A percentile compares a stretch with the other conserved stretches of the same genome.
phyloP scores from a whole-genome alignment of 768 basidiomycete species.

The Sporobolomyces phaffii region DNA sequence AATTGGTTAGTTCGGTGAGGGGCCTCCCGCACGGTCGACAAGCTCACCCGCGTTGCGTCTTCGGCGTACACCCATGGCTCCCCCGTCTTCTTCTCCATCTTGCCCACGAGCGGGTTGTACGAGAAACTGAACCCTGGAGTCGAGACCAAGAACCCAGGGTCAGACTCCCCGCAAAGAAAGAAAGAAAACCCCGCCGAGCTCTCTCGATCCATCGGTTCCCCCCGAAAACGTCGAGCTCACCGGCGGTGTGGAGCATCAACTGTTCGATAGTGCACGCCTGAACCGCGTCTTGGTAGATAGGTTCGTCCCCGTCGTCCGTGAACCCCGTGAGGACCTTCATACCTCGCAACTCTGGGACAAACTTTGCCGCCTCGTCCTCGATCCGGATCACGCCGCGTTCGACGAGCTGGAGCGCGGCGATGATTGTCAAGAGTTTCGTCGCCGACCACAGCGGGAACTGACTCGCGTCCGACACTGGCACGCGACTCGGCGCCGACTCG shows the following conservation, averaged over 20 bases:
- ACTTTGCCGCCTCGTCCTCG: constrained; percentile 38
- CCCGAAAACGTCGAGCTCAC: constrained; percentile 28
- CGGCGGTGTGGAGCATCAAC: constrained; percentile 44
- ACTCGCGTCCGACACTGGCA: neutral
- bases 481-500: neutral
- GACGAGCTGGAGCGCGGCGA: constrained; percentile 44
- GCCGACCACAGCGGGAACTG: constrained; percentile 39
- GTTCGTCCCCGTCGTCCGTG: constrained; percentile 29
- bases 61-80: neutral
- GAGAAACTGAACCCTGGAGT: constrained; percentile 1
- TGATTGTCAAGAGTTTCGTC: constrained; percentile 43
- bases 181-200: neutral
- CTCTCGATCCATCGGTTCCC: neutral
- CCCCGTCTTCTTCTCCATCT: neutral
- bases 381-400: constrained; percentile 41
- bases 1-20: too few species aligned
- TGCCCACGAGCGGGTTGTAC: neutral
- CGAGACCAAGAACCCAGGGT: too few species aligned
- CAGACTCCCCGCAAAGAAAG: too few species aligned
- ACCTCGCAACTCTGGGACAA: constrained; percentile 39
- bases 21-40: too few species aligned
- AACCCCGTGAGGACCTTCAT: constrained; percentile 41
- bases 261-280: constrained; percentile 41
- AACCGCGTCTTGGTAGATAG: constrained; percentile 35
- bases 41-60: neutral